These are phyloP conservation scores for Xylaria sp. DNA, from an alignment of 2,329 filamentous ascomycete genomes.

Conservation along the genomic window DNA sequence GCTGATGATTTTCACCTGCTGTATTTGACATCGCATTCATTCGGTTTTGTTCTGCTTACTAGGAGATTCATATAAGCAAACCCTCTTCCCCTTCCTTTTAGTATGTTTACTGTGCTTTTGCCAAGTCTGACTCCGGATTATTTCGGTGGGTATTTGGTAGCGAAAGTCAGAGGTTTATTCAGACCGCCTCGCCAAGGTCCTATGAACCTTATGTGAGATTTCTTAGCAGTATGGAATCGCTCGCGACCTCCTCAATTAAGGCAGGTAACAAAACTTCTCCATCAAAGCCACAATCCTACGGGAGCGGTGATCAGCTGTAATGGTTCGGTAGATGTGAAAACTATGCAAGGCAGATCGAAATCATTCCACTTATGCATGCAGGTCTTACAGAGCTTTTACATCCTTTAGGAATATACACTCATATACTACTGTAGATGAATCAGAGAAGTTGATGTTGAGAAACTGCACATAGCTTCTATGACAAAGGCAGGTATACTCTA, in stretches of 20 bases:
- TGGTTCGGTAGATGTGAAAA: neutral
- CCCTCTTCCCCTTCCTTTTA: slow-evolving; percentile 13
- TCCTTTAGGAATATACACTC: no score
- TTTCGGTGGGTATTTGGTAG: no score
- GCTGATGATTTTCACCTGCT: no score
- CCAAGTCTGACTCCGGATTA: slow-evolving; percentile 12
- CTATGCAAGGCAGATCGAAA: slow-evolving; percentile 1
- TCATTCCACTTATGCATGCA: slow-evolving; percentile 10
- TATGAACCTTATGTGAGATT: slow-evolving; percentile 10
- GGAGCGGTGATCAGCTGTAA: neutral
- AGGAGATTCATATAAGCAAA: slow-evolving; percentile 20
- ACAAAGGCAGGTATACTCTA: slow-evolving; percentile 17
- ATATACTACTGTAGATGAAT: no score
- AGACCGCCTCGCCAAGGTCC: slow-evolving; percentile 12
- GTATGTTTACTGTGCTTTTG: slow-evolving; percentile 16
- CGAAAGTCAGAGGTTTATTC: no score
- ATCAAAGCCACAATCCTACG: slow-evolving; percentile 15
- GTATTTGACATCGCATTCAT: slow-evolving; percentile 13
- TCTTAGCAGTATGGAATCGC: neutral
- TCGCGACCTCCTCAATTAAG: slow-evolving; percentile 14
- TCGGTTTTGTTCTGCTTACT: slow-evolving; percentile 13
- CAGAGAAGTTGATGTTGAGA: slow-evolving; percentile 4
- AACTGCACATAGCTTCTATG: slow-evolving; percentile 4
- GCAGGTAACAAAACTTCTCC: slow-evolving; percentile 13
- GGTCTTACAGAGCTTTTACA: slow-evolving; percentile 5